These are phyloP conservation scores for Jatropha curcas DNA, from an alignment of 345 rosid species.

Conservation along the genomic window DNA sequence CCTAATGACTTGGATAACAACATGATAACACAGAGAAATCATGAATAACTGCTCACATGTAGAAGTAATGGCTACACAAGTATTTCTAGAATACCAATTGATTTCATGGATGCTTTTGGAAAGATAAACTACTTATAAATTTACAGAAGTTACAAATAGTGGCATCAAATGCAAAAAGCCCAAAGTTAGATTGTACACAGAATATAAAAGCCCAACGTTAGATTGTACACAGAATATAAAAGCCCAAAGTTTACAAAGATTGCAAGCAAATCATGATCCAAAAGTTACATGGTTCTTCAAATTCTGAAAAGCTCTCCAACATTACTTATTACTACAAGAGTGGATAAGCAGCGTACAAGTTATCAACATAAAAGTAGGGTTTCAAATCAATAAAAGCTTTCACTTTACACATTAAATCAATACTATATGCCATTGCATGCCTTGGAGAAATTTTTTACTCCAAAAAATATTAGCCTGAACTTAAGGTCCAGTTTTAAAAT, in stretches of 20 bases:
- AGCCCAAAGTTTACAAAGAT: background rate
- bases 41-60: background rate
- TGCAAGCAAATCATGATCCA: background rate
- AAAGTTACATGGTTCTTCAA: background rate
- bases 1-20: background rate
- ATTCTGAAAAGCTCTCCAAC: background rate
- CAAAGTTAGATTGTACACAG: too few species aligned
- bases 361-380: background rate
- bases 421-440: background rate
- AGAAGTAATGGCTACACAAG: background rate
- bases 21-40: background rate
- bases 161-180: background rate
- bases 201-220: background rate
- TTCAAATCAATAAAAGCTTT: background rate
- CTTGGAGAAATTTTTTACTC: background rate
- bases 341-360: background rate
- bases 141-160: background rate
- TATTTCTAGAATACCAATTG: conserved; percentile 1
- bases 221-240: background rate
- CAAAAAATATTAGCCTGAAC: background rate
- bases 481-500: conserved; percentile 14
- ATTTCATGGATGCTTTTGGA: background rate
- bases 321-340: background rate
- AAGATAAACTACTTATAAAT: background rate
- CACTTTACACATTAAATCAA: background rate